Conservation (phyloP, 768 basidiomycete species). For the Lactifluus pinguis region DNA sequence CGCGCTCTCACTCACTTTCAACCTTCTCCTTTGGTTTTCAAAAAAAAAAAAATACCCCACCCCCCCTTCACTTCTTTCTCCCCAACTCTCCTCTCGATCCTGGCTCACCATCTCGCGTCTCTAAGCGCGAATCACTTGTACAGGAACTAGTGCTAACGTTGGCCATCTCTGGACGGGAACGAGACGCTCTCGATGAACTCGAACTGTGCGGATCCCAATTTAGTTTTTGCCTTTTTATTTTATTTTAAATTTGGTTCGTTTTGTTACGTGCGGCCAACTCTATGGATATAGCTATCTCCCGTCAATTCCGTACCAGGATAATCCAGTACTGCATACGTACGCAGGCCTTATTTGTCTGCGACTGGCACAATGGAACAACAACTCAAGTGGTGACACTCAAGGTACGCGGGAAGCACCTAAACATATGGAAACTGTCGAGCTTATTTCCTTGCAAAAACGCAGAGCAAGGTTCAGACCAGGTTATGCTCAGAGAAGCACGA, state of each 20-base stretch:
- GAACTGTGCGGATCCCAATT: constrained; percentile 47
- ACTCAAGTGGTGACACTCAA: neutral
- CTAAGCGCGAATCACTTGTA: constrained; percentile 64
- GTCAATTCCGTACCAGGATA: constrained; percentile 80
- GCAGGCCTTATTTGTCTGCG: constrained; percentile 70
- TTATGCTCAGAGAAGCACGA: constrained; percentile 45
- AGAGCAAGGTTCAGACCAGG: constrained; percentile 22
- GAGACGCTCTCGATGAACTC: constrained; percentile 74
- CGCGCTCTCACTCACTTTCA: neutral
- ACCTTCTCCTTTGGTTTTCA: neutral
- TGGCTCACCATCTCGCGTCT: neutral
- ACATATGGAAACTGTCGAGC: neutral
- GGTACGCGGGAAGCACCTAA: constrained; percentile 4
- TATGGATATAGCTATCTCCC: constrained; percentile 58
- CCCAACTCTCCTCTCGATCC: neutral
- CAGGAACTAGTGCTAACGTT: constrained; percentile 66
- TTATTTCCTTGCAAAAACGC: neutral
- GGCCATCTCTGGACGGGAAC: constrained; percentile 46
- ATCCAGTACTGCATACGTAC: constrained; percentile 70
- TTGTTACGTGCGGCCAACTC: constrained; percentile 1
- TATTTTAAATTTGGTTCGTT: neutral
- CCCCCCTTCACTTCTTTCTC: neutral
- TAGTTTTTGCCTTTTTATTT: constrained; percentile 23
- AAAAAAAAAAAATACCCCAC: neutral
- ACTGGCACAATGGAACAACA: constrained; percentile 36